Conservation (phyloP, 495 filamentous ascomycete species). For the Penicillium desertorum region DNA sequence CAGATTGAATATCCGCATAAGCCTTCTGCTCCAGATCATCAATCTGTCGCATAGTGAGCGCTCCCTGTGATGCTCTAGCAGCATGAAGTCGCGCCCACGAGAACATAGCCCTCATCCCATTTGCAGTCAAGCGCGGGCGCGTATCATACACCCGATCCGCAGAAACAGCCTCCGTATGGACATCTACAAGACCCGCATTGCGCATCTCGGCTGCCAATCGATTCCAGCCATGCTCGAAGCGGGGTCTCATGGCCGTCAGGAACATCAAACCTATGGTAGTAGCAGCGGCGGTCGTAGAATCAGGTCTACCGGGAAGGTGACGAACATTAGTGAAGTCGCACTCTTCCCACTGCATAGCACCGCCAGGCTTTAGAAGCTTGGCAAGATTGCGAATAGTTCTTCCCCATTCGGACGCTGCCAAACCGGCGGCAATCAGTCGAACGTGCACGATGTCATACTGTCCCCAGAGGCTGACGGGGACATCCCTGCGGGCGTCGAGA, state of each 20-base stretch:
- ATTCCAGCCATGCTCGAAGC: constrained; percentile 5
- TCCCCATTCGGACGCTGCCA: constrained; percentile 24
- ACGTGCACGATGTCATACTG: constrained; percentile 41
- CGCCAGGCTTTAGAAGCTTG: constrained; percentile 38
- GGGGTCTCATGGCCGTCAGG: constrained; percentile 6
- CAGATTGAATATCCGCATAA: constrained; percentile 15
- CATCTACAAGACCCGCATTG: neutral
- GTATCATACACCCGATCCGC: neutral
- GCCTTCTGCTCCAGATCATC: constrained; percentile 18
- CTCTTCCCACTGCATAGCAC: constrained; percentile 44
- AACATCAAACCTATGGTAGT: constrained; percentile 8
- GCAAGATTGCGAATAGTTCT: constrained; percentile 23
- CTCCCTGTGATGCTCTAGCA: constrained; percentile 11
- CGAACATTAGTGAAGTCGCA: constrained; percentile 5
- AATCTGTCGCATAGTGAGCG: constrained; percentile 4
- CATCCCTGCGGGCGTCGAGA: constrained; percentile 21
- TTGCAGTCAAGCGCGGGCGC: neutral
- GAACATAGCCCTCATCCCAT: constrained; percentile 17
- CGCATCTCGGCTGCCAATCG: neutral
- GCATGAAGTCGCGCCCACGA: constrained; percentile 13
- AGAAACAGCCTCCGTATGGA: constrained; percentile 2
- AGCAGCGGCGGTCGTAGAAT: neutral
- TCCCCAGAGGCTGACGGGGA: constrained; percentile 22
- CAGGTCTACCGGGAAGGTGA: neutral
- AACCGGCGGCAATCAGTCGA: constrained; percentile 29